Base-by-base conservation (phyloP, 2,329 filamentous ascomycete species). In the Penicillium sp. region DNA sequence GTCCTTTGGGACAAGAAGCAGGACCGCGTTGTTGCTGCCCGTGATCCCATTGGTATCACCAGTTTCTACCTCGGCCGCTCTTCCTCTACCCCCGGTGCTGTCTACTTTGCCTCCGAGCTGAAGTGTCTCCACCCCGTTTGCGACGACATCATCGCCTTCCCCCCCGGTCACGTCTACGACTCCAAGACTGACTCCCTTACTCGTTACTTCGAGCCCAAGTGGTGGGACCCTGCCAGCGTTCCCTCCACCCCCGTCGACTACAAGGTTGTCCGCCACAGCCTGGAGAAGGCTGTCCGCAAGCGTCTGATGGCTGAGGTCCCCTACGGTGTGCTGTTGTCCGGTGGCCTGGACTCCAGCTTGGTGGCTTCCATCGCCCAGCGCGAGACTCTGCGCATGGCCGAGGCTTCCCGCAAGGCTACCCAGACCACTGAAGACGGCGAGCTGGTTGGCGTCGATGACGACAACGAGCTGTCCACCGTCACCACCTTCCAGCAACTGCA, bases 301-400 rank as follows among this genome's bases (percentile, higher is more conserved):
- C 88, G 94, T 63, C 82, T 99, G 73, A 99, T 99, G 94, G 94
- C 94, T 21, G 94, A 99, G 77, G 94, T 99, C 34, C 94, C 94
- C 14, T 99, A 97, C 73, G 94, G 94, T 75, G 94, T 99, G 21
- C 79, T 99, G 55, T 82, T 99, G 46, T 99, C 94, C 48, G 94
- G 94, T 69, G 94, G 94, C 66, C 83, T 99, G 48, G 94, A 99
- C 76, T 99, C 94, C 44, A 96, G 91, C 73, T 79, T 99, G 75
- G 91, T 97, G 32, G 94, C 94, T 36, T 87, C 94, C 2, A 97
- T 99, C 72, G 93, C 94, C 18, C 93, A 97, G 78, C 85, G 94
- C 54, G 94, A 97, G 78, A 96, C 90, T 36, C 74, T 91, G 60
- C 85, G 90, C 58, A 80, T 93, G 70, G 89, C 88, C 74, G 79